A percentile compares a stretch with the other conserved stretches of the same genome.
phyloP scores from a whole-genome alignment of 1,284 basidiomycete genomes.

The Puccinia horiana region DNA sequence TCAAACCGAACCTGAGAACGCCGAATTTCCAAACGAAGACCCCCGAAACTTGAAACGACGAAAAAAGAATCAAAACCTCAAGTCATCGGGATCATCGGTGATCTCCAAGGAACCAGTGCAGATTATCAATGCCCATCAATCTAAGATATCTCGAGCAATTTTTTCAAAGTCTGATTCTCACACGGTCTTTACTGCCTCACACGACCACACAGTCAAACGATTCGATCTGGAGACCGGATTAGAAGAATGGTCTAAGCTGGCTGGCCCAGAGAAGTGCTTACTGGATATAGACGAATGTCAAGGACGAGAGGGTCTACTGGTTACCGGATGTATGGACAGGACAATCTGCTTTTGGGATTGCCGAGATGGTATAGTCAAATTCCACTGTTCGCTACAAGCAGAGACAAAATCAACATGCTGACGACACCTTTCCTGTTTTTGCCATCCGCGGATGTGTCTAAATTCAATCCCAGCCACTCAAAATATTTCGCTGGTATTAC shows the following conservation, averaged over 20 bases:
- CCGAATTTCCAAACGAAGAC: slow-evolving; percentile 55
- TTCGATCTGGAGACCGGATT: slow-evolving; percentile 62
- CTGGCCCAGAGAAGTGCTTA: slow-evolving; percentile 64
- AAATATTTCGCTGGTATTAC: slow-evolving; percentile 65
- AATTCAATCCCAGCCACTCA: slow-evolving; percentile 68
- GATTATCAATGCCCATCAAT: slow-evolving; percentile 74
- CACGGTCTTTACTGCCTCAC: slow-evolving; percentile 58
- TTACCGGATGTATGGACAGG: slow-evolving; percentile 63
- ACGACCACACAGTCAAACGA: slow-evolving; percentile 62
- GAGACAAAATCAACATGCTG: neutral
- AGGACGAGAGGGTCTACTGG: slow-evolving; percentile 58
- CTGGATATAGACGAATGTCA: slow-evolving; percentile 61
- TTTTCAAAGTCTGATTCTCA: slow-evolving; percentile 60
- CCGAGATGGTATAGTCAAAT: slow-evolving; percentile 57
- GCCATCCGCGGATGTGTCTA: slow-evolving; percentile 68
- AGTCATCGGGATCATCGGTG: slow-evolving; percentile 53
- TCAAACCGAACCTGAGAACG: slow-evolving; percentile 67
- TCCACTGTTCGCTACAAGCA: neutral
- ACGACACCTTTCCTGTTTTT: slow-evolving; percentile 63
- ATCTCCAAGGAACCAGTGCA: slow-evolving; percentile 66
- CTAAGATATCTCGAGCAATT: slow-evolving; percentile 68
- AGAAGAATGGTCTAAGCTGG: slow-evolving; percentile 66
- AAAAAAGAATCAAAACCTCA: slow-evolving; percentile 52
- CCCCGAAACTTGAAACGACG: slow-evolving; percentile 42
- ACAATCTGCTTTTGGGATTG: slow-evolving; percentile 63